Evolutionary conservation across 1,284 basidiomycete genomes (phyloP).

Genomic region (Grifola frondosa): DNA sequence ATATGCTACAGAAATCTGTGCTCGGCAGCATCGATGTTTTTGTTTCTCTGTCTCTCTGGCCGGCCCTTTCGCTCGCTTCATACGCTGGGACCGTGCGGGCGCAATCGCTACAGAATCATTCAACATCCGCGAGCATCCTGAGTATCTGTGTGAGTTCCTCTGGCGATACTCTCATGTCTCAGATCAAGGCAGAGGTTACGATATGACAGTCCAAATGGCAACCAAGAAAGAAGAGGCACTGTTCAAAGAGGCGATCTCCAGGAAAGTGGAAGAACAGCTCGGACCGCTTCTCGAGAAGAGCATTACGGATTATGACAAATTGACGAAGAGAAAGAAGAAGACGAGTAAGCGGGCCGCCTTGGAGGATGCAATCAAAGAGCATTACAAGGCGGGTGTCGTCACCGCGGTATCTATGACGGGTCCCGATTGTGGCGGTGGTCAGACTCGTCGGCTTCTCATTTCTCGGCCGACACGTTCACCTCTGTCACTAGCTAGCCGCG

Average conservation of each 20-base stretch:
- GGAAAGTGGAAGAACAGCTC: too few species aligned
- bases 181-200: constrained; percentile 2
- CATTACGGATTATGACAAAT: too few species aligned
- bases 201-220: constrained; percentile 7
- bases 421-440: too few species aligned
- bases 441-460: too few species aligned
- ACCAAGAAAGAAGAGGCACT: neutral
- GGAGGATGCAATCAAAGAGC: neutral
- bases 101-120: constrained; percentile 1
- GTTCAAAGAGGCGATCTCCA: neutral
- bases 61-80: neutral
- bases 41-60: neutral
- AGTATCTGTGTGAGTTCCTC: constrained; percentile 6
- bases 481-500: constrained; percentile 4
- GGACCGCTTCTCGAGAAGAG: too few species aligned
- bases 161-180: constrained; percentile 10
- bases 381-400: neutral
- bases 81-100: constrained; percentile 2
- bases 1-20: neutral
- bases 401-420: too few species aligned
- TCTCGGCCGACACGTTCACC: constrained; percentile 8
- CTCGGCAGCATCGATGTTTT: constrained; percentile 1
- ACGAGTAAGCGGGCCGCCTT: too few species aligned
- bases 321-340: too few species aligned
- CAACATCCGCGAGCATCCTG: constrained; percentile 2